Percentiles rank a stretch among this genome's conserved stretches.
Evolutionary conservation across 805 yeast species (phyloP).

Genomic region (Metahyphopichia silvanorum): DNA sequence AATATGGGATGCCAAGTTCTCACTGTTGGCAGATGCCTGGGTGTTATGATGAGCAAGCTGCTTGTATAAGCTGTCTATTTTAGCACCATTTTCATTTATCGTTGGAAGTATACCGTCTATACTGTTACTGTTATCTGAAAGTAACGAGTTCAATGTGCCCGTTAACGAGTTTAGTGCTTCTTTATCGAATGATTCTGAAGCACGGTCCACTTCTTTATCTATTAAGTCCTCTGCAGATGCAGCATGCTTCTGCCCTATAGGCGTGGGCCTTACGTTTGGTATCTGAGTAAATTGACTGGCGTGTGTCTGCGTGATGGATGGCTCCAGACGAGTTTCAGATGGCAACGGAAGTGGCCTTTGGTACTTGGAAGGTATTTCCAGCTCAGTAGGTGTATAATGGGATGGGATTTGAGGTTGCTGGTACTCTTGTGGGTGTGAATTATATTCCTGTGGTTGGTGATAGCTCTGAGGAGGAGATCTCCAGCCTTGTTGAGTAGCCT

Average conservation of each 20-base stretch:
- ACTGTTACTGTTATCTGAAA: slow-evolving; percentile 5
- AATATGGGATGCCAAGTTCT: slow-evolving; percentile 27
- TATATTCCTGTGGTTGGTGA: slow-evolving; percentile 30
- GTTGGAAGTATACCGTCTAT: slow-evolving; percentile 10
- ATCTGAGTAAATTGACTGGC: too few relatives aligned
- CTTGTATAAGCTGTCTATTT: slow-evolving; percentile 23
- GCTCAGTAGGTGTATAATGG: slow-evolving; percentile 1
- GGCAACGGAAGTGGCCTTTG: slow-evolving; percentile 2
- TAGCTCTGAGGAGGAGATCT: slow-evolving; percentile 21
- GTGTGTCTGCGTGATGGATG: slow-evolving; percentile 2
- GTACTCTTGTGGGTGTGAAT: slow-evolving; percentile 4
- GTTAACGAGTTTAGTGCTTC: too few relatives aligned
- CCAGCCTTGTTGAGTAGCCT: too few relatives aligned
- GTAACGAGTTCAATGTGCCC: too few relatives aligned
- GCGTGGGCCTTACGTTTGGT: slow-evolving; percentile 1
- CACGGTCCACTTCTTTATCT: too few relatives aligned
- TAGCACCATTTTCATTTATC: slow-evolving; percentile 12
- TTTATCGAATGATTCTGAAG: too few relatives aligned
- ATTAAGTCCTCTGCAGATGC: slow-evolving; percentile 11
- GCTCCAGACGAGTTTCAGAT: slow-evolving; percentile 1
- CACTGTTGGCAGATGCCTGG: slow-evolving; percentile 35
- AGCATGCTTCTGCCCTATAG: slow-evolving; percentile 1
- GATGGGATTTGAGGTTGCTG: slow-evolving; percentile 1
- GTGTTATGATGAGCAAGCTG: slow-evolving; percentile 33
- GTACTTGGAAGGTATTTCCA: neutral